These are phyloP conservation scores for Tremella fuciformis DNA, from an alignment of 768 basidiomycete species.

Conservation along the genomic window DNA sequence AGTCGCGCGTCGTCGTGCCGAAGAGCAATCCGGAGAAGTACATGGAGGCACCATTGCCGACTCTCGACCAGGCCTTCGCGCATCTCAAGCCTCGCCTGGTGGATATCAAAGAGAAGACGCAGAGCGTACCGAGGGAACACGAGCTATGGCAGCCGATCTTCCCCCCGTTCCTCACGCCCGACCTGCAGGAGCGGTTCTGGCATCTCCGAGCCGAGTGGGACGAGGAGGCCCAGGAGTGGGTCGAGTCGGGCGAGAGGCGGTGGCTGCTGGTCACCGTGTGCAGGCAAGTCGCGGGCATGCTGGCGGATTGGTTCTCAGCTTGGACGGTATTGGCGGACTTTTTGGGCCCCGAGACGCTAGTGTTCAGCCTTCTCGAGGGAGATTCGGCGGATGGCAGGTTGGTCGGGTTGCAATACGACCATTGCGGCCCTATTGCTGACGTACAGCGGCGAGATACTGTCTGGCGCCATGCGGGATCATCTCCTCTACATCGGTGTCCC, in stretches of 20 bases:
- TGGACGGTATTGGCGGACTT: constrained; percentile 47
- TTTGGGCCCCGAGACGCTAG: constrained; percentile 37
- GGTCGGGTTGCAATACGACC: constrained; percentile 4
- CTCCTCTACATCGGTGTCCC: constrained; percentile 42
- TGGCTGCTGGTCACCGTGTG: constrained; percentile 40
- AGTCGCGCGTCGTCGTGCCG: constrained; percentile 20
- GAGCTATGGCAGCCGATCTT: constrained; percentile 40
- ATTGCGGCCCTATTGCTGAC: constrained; percentile 3
- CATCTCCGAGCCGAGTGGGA: constrained; percentile 34
- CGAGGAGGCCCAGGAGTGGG: constrained; percentile 27
- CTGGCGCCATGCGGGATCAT: constrained; percentile 36
- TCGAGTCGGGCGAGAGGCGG: constrained; percentile 24
- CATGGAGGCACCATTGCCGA: constrained; percentile 26
- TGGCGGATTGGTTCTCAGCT: constrained; percentile 42
- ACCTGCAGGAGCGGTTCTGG: constrained; percentile 29
- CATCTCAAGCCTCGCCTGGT: constrained; percentile 26
- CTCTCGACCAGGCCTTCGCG: constrained; percentile 34
- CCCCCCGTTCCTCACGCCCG: constrained; percentile 34
- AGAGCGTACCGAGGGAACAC: constrained; percentile 35
- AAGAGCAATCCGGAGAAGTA: constrained; percentile 33
- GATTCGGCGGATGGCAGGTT: constrained; percentile 45
- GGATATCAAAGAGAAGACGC: constrained; percentile 28
- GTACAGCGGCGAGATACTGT: constrained; percentile 39
- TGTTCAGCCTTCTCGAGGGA: constrained; percentile 39
- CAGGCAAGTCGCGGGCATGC: constrained; percentile 45